These are phyloP conservation scores for Lecanicillium sp. DNA, from an alignment of 2,329 filamentous ascomycete genomes.

Conservation along the genomic window DNA sequence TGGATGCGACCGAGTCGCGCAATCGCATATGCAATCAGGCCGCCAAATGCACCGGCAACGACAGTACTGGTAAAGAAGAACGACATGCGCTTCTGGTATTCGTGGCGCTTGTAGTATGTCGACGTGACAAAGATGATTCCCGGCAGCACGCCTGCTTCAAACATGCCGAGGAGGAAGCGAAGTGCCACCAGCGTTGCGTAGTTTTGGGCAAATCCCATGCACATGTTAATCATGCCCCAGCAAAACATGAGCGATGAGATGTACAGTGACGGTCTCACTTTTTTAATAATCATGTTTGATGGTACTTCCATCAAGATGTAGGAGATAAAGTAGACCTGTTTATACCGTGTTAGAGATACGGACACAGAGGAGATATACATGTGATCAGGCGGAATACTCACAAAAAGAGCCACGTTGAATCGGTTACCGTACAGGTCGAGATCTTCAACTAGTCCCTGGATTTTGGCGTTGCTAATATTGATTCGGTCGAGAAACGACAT, in stretches of 20 bases:
- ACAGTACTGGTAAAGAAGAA: conserved; percentile 34
- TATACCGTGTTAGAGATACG: too few relatives aligned
- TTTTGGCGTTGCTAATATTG: conserved; percentile 39
- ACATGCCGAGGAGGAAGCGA: conserved; percentile 30
- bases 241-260: conserved; percentile 28
- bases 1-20: too few relatives aligned
- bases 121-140: conserved; percentile 36
- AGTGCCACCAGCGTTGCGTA: conserved; percentile 23
- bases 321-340: conserved; percentile 25
- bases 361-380: too few relatives aligned
- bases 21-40: conserved; percentile 34
- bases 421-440: conserved; percentile 30
- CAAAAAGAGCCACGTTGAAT: conserved; percentile 34
- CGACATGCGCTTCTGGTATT: conserved; percentile 37
- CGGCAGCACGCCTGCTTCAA: conserved; percentile 27
- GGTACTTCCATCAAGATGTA: conserved; percentile 37
- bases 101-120: conserved; percentile 40
- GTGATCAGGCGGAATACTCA: conserved; percentile 12
- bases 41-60: conserved; percentile 33
- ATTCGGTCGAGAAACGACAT: conserved; percentile 35
- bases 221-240: conserved; percentile 30
- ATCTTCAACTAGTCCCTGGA: conserved; percentile 33
- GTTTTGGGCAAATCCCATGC: conserved; percentile 28
- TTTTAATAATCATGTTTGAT: conserved; percentile 35
- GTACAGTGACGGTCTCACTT: conserved; percentile 29